Evolutionary conservation across 1,284 basidiomycete genomes (phyloP).

Genomic region (Lentinula novae-zelandiae): DNA sequence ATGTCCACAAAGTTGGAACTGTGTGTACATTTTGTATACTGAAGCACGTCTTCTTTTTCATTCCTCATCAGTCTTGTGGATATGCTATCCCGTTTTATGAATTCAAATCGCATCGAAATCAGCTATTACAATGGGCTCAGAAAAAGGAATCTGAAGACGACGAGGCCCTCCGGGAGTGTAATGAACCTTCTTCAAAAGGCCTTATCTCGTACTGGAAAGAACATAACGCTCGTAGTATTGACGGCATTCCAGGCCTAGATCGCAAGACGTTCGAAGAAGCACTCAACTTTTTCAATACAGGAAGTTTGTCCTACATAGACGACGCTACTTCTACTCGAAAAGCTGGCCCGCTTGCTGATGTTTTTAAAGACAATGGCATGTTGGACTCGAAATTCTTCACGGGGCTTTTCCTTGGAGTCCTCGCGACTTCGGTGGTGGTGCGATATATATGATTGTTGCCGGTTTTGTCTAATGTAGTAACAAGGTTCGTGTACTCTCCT

Average conservation of each 20-base stretch:
- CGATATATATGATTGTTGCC: background rate
- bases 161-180: slow-evolving; percentile 12
- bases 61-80: slow-evolving; percentile 40
- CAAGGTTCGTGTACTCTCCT: background rate
- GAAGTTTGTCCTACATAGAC: background rate
- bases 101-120: slow-evolving; percentile 42
- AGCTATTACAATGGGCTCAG: slow-evolving; percentile 31
- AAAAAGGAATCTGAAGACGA: slow-evolving; percentile 24
- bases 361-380: slow-evolving; percentile 11
- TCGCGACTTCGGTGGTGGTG: background rate
- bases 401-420: slow-evolving; percentile 1
- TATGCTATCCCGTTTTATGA: slow-evolving; percentile 47
- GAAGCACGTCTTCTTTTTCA: background rate
- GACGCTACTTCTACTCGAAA: background rate
- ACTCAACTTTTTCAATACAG: background rate
- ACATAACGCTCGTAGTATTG: slow-evolving; percentile 37
- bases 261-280: slow-evolving; percentile 18
- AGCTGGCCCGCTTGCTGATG: background rate
- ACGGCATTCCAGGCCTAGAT: slow-evolving; percentile 40
- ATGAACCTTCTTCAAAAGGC: slow-evolving; percentile 24
- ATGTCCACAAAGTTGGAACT: slow-evolving; percentile 46
- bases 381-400: slow-evolving; percentile 4
- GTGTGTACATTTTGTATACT: slow-evolving; percentile 26
- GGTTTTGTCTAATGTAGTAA: background rate
- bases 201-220: slow-evolving; percentile 42